These are phyloP conservation scores for Isatis lusitanica DNA, from an alignment of 441 rosid species.

Conservation along the genomic window DNA sequence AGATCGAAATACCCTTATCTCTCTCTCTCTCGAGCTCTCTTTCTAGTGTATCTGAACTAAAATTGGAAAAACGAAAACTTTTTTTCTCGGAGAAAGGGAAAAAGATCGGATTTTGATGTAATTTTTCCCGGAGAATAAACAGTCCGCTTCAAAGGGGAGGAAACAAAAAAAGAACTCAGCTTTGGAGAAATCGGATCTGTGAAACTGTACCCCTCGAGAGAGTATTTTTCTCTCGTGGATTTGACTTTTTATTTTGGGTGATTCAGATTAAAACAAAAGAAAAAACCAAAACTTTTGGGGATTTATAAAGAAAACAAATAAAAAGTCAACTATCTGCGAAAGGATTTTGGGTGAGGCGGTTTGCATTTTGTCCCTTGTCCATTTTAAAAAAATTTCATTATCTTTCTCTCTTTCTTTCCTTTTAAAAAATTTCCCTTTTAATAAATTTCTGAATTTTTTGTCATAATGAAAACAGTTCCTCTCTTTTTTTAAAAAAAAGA, in stretches of 20 bases:
- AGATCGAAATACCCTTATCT: neutral
- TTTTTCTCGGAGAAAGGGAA: neutral
- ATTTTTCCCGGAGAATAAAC: constrained; percentile 17
- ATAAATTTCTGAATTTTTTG: neutral
- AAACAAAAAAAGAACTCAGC: neutral
- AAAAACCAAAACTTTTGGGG: neutral
- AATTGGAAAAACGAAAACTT: constrained; percentile 19
- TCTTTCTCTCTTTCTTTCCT: neutral
- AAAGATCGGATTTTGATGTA: neutral
- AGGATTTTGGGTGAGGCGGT: constrained; percentile 29
- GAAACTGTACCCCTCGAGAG: constrained; percentile 23
- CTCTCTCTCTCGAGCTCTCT: neutral
- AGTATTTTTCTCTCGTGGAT: constrained; percentile 29
- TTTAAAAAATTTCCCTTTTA: neutral
- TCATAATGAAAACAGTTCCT: neutral
- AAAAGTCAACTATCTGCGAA: constrained; percentile 41
- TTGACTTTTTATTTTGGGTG: constrained; percentile 32
- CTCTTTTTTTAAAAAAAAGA: neutral
- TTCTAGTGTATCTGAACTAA: constrained; percentile 6
- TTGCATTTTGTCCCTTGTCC: constrained; percentile 30
- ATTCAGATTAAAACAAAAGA: constrained; percentile 3
- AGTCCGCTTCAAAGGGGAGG: constrained; percentile 10
- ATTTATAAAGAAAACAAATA: constrained; percentile 28
- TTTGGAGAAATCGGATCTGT: constrained; percentile 39
- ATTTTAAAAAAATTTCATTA: neutral